These are phyloP conservation scores for Candida rishiriensis DNA, from an alignment of 805 yeast genomes.

Conservation along the genomic window DNA sequence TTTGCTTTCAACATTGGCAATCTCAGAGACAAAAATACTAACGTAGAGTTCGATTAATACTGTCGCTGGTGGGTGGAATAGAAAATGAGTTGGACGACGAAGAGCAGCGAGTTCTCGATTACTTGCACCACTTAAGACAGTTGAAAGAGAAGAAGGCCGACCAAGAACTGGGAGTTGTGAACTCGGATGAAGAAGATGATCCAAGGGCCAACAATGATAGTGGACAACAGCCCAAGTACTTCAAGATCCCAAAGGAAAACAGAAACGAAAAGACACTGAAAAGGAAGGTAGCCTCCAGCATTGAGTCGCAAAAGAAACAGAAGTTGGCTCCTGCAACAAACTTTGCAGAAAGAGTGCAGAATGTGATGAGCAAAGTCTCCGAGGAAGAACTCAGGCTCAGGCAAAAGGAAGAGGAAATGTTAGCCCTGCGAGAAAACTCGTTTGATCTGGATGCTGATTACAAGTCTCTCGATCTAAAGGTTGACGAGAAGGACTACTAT, in stretches of 20 bases:
- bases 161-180: slow-evolving; percentile 13
- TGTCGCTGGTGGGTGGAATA: neutral
- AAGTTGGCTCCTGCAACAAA: neutral
- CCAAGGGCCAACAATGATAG: slow-evolving; percentile 14
- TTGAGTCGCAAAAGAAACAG: neutral
- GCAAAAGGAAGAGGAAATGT: slow-evolving; percentile 21
- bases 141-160: slow-evolving; percentile 16
- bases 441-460: slow-evolving; percentile 29
- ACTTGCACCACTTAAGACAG: slow-evolving; percentile 16
- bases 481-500: slow-evolving; percentile 41
- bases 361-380: slow-evolving; percentile 6
- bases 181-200: slow-evolving; percentile 28
- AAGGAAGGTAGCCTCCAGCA: slow-evolving; percentile 2
- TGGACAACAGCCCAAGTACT: slow-evolving; percentile 13
- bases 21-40: no score
- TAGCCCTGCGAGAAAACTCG: slow-evolving; percentile 35
- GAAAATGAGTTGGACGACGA: slow-evolving; percentile 19
- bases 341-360: slow-evolving; percentile 13
- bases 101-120: slow-evolving; percentile 21
- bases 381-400: slow-evolving; percentile 20
- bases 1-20: no score
- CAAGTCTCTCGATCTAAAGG: slow-evolving; percentile 22
- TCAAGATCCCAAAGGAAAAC: slow-evolving; percentile 4
- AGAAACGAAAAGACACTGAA: slow-evolving; percentile 10
- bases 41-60: no score